Base-by-base conservation (phyloP, 75 land plant genomes). In the Pseudotsuga menziesii region DNA sequence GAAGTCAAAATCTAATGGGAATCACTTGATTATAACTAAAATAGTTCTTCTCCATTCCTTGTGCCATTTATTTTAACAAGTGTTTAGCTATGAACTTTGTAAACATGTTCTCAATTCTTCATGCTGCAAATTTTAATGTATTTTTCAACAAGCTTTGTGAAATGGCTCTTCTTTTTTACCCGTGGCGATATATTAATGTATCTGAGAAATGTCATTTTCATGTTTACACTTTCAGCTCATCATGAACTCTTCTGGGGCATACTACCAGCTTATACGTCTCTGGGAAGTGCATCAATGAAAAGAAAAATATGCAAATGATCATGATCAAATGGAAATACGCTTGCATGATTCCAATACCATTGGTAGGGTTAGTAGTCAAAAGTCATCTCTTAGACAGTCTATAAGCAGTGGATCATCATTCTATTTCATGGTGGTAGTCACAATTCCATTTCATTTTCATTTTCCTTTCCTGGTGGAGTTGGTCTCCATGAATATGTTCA, bases 221-320 rank as follows among this genome's bases (percentile, higher is more conserved):
- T n/a, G 91, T 78, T 81, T 89, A 26, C 96, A 93, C 77, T 57
- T 39, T 5, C 87, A 89, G 59, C 78, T 91, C 73, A 52, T 91
- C 54, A 76, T 59, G 67, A 82, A 89, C 79, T 84, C 90, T 7
- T 78, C 76, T 20, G 94, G 91, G 8, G 85, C 90, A 17, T 93
- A 93, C 75, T 82, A 84, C 26, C 91, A 88, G 66, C 90, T 93
- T n/a, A 73, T 91, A 22, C 89, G 77, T 13, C 74, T 89, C 56
- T 81, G 71, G 41, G 74, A 81, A 39, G 48, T 78, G 83, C 69
- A 80, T n/a, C 52, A 76, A 77, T 57, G 2, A 20, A 80, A 78
- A 61, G 73, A 80, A 57, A 32, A 55, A n/a, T 14, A 13, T 16
- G 54, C 27, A 25, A 61, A 5, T 26, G 82, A 79, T 19, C 59